Evolutionary conservation across 306 rosid species (phyloP).

Genomic region (Ziziphus jujuba): DNA sequence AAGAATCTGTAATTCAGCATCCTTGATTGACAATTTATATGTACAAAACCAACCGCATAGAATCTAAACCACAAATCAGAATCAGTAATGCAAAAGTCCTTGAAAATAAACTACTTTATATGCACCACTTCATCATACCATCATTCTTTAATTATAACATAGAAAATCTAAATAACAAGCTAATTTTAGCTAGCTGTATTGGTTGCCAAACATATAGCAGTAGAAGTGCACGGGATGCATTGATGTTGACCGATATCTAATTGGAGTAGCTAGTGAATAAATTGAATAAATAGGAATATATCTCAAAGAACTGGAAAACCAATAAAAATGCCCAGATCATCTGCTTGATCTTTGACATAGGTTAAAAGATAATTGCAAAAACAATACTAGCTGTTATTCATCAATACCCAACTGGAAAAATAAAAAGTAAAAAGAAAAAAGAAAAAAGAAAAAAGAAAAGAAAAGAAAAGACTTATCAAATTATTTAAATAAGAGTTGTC

Average conservation of each 20-base stretch:
- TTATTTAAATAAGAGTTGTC: background rate
- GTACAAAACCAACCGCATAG: background rate
- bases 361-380: background rate
- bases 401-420: background rate
- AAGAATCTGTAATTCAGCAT: conserved; percentile 17
- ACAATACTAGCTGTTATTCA: background rate
- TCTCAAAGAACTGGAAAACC: background rate
- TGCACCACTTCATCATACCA: too few species aligned
- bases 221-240: background rate
- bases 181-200: conserved; percentile 8
- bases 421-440: background rate
- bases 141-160: too few species aligned
- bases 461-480: background rate
- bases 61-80: conserved; percentile 1
- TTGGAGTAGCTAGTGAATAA: too few species aligned
- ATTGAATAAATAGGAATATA: background rate
- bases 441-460: too few species aligned
- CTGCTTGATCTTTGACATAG: background rate
- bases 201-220: background rate
- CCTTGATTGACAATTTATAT: background rate
- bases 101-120: too few species aligned
- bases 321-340: background rate
- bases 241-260: background rate
- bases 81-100: background rate
- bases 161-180: background rate